Evolutionary conservation across 176 grass and related monocot genomes (phyloP), one percentile per base, ranked within the genome.

Genomic region (Phoenix roebelenii): DNA sequence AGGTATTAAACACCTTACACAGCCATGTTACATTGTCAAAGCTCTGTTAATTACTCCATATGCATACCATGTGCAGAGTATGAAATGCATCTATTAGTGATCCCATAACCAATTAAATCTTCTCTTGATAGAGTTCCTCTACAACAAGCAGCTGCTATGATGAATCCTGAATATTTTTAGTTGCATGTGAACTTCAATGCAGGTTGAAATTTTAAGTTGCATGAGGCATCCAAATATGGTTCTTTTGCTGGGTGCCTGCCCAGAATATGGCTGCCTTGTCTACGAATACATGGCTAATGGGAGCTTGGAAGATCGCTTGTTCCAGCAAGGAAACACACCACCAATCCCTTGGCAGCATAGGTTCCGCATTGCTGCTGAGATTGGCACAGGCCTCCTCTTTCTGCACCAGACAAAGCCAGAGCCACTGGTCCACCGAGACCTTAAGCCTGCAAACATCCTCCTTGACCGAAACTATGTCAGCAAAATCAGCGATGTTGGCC

Each of bases 211-310:
- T 58, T 22, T 82, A 16, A 76, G 73, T 15, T 55, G 60, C 55
- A 72, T 82, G 1, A 63, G 73, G 60, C 79, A 82, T 61, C 79
- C 79, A 32, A 82, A 76, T 25, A 82, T 82, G 73, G 73, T 82
- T 6, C 73, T 76, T 10, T 52, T 82, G 16, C 61, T 82, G 5
- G 79, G 79, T 4, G 79, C 79, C 17, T 82, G 79, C 74, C 79
- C 79, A 16, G 79, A 82, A 51, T 62, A 62, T 22, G 73, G 73
- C 16, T 82, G 79, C 60, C 70, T 82, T 15, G 79, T 76, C 5
- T 81, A 81, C 16, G 79, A 81, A 58, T 59, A 70, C 72, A 81
- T 81, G 79, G 71, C 72, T 7, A 81, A 75, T 15, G 79, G 72
- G 18, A 81, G 79, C 72, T 81, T 81, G 52, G 79, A 81, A 28